Base-by-base conservation (phyloP, 345 rosid species). In the Sonneratia caseolaris region DNA sequence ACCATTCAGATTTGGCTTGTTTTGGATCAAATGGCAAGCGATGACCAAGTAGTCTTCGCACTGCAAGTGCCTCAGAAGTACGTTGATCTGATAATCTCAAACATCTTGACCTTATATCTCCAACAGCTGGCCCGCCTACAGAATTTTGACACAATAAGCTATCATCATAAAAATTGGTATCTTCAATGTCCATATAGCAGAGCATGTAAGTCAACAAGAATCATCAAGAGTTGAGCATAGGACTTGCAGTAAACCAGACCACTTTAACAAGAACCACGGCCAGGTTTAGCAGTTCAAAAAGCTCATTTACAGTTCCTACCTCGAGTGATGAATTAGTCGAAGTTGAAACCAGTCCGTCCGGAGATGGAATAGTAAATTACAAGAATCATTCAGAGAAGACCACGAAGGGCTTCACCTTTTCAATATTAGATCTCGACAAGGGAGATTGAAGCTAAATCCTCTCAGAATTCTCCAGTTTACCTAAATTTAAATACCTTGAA, bases 51-150 rank as follows among this genome's bases (percentile, higher is more conserved):
- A 94, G 84, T 59, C 82, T 83, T 22, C 96, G 84, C 69, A 94
- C 97, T 27, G 98, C 93, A 71, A 89, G 88, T 48, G 98, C 98
- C 80, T 94, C 98, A 3, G 89, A 80, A 64, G 89, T 89, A 68
- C 98, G 91, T 78, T 94, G 80, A 72, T 87, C 96, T 7, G 97
- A 92, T 59, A 94, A 81, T 75, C 98, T 86, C 86, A 94, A 87
- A 77, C 98, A 91, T 76, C 98, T 87, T 6, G 98, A 94, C 71
- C 98, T 83, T 70, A 91, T 91, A 73, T 94, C 98, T 66, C 97
- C 98, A 59, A 94, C 97, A 57, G 98, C 98, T 19, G 98, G 98
- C 55, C 98, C 98, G 37, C 97, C 97, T 93, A 68, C 40, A 72
- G 32, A 64, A 61, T 7, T 64, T 22, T 49, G 66, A 21, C 59